phyloP scores from a whole-genome alignment of 768 basidiomycete genomes.

The Boletellus emodensis region DNA sequence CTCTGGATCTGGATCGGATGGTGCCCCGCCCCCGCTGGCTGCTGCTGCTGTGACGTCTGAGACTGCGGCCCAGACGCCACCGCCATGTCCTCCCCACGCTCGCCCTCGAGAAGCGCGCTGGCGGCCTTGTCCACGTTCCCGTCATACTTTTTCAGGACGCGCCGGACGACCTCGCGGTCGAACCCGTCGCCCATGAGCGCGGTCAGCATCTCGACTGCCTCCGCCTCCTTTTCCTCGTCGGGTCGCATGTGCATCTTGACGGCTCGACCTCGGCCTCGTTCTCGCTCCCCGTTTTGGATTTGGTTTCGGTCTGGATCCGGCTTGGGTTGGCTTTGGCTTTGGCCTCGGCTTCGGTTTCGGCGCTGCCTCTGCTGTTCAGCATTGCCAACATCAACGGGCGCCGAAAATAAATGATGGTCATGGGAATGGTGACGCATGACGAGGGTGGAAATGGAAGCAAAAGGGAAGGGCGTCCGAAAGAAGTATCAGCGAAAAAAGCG shows the following conservation, averaged over 20 bases:
- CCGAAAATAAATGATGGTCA: too few species aligned
- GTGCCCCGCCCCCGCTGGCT: neutral
- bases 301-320: neutral
- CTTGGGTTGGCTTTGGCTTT: too few species aligned
- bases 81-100: constrained; percentile 36
- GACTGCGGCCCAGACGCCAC: neutral
- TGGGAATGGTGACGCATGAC: too few species aligned
- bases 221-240: constrained; percentile 28
- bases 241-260: constrained; percentile 17
- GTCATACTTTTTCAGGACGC: constrained; percentile 57
- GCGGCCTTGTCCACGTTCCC: constrained; percentile 57
- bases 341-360: too few species aligned
- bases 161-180: constrained; percentile 45
- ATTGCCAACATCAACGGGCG: too few species aligned
- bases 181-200: constrained; percentile 38
- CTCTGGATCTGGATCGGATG: constrained; percentile 9
- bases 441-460: too few species aligned
- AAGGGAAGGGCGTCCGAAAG: too few species aligned
- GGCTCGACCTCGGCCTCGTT: neutral
- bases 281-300: neutral
- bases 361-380: too few species aligned
- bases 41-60: neutral
- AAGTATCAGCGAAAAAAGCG: too few species aligned
- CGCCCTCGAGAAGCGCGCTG: constrained; percentile 50
- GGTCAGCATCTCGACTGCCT: constrained; percentile 32